Base-by-base conservation (phyloP, 495 filamentous ascomycete genomes). In the Aspergillus leporis region DNA sequence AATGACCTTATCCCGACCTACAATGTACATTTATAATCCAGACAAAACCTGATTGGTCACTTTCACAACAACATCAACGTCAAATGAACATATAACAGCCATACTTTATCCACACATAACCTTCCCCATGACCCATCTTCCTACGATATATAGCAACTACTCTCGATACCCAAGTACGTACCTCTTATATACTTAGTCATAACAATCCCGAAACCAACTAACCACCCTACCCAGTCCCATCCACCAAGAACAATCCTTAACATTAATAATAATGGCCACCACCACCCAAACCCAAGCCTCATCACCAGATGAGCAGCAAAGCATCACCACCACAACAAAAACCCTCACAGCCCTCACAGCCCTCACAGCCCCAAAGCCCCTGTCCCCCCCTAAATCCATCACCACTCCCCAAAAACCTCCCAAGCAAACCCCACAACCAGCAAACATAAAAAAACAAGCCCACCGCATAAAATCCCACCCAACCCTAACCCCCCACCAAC, bases 401-500 rank as follows among this genome's bases (percentile, higher is more conserved):
- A 41, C 2, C 38, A n/a, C n/a, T n/a, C 38, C 14, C 9, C 34
- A 36, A 36, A 41, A 41, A 41, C 38, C 38, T 14, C 25, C 25
- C 25, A 28, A 41, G 6, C 38, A 41, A 36, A 12, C 38, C 12
- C 16, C 38, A 3, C 25, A 28, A 28, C 25, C 3, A 28, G n/a
- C n/a, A n/a, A n/a, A n/a, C n/a, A n/a, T n/a, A n/a, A n/a, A n/a
- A n/a, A 38, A 38, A 38, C 34, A 38, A 14, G 70, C 70, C 45
- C 51, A 40, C 51, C 51, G 13, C 51, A 30, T 43, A 23, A 43
- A 54, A 54, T 45, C 56, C 43, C 32, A 60, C 61, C 70, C 68
- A 64, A 73, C 74, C 18, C 41, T 31, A 34, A 84, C 85, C 22
- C 70, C 75, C 51, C 82, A 80, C 71, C 81, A 83, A 61, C 81